A percentile compares a stretch with the other conserved stretches of the same genome.
phyloP scores from a whole-genome alignment of 257 asterid species.

The Striga asiatica region DNA sequence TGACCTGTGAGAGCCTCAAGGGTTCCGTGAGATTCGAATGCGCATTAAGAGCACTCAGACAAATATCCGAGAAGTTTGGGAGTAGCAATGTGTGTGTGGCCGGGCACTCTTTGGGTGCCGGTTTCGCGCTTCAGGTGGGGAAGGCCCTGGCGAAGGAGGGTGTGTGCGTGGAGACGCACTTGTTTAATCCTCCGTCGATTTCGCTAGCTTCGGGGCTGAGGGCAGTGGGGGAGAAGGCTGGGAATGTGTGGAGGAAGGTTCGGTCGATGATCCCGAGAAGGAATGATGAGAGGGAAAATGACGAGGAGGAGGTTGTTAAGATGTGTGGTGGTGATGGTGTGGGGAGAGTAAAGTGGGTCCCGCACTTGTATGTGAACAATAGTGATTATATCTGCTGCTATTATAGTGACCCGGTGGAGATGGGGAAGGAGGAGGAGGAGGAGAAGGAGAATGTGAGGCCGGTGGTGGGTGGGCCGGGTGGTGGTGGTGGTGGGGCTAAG shows the following conservation, averaged over 20 bases:
- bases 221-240: conserved; percentile 66
- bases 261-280: conserved; percentile 2
- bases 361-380: conserved; percentile 79
- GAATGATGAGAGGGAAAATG: conserved; percentile 17
- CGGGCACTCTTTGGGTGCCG: conserved; percentile 94
- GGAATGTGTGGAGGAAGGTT: conserved; percentile 61
- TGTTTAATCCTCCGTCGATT: conserved; percentile 94
- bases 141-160: conserved; percentile 90
- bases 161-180: conserved; percentile 78
- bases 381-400: conserved; percentile 91
- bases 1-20: conserved; percentile 83
- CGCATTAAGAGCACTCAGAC: conserved; percentile 42
- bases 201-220: conserved; percentile 74
- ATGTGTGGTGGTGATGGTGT: too few species aligned
- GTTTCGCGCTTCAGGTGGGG: conserved; percentile 93
- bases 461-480: conserved; percentile 12
- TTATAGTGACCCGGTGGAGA: conserved; percentile 51
- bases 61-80: conserved; percentile 54
- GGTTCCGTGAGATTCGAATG: conserved; percentile 78
- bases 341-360: conserved; percentile 56
- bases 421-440: conserved; percentile 8
- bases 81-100: conserved; percentile 66
- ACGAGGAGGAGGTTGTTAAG: conserved; percentile 18
- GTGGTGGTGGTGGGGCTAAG: conserved; percentile 31
- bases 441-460: conserved; percentile 62